Evolutionary conservation across 805 yeast species (phyloP), one percentile per base, ranked within the genome.

Genomic region (Wickerhamiella azymoides): DNA sequence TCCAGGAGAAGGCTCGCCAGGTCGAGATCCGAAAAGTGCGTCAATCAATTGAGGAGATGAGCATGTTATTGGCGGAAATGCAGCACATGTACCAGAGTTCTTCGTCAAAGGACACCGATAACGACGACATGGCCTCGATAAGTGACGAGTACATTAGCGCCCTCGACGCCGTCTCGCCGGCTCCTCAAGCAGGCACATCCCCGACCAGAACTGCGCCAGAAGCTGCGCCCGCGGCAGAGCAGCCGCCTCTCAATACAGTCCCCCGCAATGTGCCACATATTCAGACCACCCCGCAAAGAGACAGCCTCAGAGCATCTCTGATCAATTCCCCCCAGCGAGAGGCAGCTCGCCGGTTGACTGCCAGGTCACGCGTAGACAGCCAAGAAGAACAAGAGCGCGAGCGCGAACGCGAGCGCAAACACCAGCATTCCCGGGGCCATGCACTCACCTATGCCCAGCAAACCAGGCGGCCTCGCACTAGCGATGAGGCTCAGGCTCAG

Each of bases 11-110:
- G n/a, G 49, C 52, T 14, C 46, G 48, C 10, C 54, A 52, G 37
- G 48, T 52, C 10, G 50, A 49, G 39, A 51, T 53, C n/a, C 50
- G 43, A 39, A 51, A 47, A 17, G 54, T 47, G 18, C 50, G 54
- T 18, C 49, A 48, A 30, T 52, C 55, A n/a, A 53, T 53, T 18
- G 36, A 36, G 16, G 52, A 51, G 28, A 47, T 53, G 52, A 46
- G 45, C 40, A 32, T 38, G 25, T 41, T 53, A 19, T 45, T 53
- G 27, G 45, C 44, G n/a, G 54, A 53, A 44, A 48, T 53, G 45
- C 41, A 39, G 39, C 19, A 45, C 14, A 48, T 47, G 46, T 47
- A 50, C 39, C 27, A 21, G 3, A 19, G n/a, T 8, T 18, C 36
- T 2, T 14, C 25, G 6, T 16, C 25, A 5, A 37, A 33, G 2